Percentiles rank a stretch among this genome's conserved stretches.
phyloP scores from a whole-genome alignment of 2,329 filamentous ascomycete genomes.

The Penicillium brasilianum region DNA sequence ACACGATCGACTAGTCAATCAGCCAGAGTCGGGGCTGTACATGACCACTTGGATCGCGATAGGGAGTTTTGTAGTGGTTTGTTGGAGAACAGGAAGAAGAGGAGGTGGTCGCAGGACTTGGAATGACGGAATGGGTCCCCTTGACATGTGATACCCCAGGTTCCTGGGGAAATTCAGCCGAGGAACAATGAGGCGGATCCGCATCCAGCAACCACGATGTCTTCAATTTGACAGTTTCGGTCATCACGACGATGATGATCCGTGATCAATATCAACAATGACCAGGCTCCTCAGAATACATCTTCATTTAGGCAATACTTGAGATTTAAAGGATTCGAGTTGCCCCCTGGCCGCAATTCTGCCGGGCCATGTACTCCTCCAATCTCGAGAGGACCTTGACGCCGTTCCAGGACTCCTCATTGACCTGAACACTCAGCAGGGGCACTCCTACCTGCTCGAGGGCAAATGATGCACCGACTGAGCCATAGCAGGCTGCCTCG shows the following conservation, averaged over 20 bases:
- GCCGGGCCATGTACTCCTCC: slow-evolving; percentile 22
- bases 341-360: not conserved
- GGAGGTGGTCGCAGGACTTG: slow-evolving; percentile 6
- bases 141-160: slow-evolving; percentile 35
- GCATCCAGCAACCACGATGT: not conserved
- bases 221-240: not conserved
- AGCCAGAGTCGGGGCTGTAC: slow-evolving; percentile 26
- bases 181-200: slow-evolving; percentile 14
- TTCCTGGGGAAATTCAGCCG: slow-evolving; percentile 29
- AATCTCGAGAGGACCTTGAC: slow-evolving; percentile 20
- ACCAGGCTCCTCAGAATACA: not conserved
- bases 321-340: not conserved
- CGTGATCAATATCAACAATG: not conserved
- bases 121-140: slow-evolving; percentile 17
- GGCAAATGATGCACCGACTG: slow-evolving; percentile 42
- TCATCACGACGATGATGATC: not conserved
- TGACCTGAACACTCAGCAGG: not conserved
- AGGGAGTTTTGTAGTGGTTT: not conserved
- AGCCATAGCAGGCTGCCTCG: slow-evolving; percentile 37
- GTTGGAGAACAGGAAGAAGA: slow-evolving; percentile 3
- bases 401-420: slow-evolving; percentile 30
- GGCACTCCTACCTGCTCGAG: slow-evolving; percentile 40
- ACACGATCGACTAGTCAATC: slow-evolving; percentile 26
- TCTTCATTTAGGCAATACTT: not conserved
- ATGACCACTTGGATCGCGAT: slow-evolving; percentile 22